A percentile compares a stretch with the other conserved stretches of the same genome.
phyloP scores from a whole-genome alignment of 2,329 filamentous ascomycete genomes.

The Verticillium albo-atrum region DNA sequence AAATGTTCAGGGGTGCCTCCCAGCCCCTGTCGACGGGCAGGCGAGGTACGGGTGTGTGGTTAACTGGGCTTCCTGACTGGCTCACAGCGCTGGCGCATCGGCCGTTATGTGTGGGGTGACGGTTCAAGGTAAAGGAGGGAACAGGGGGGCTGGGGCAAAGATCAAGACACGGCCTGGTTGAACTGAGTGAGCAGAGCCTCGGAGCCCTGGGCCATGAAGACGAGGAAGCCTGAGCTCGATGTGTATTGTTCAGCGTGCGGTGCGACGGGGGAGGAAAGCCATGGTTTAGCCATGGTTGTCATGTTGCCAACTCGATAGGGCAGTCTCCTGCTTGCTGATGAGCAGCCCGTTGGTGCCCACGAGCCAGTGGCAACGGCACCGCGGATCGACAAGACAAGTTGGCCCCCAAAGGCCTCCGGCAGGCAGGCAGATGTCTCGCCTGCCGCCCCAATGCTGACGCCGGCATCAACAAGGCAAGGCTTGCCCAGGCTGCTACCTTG shows the following conservation, averaged over 20 bases:
- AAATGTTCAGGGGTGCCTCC: neutral
- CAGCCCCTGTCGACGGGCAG: neutral
- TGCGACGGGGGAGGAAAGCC: too few species aligned
- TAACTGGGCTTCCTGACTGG: neutral
- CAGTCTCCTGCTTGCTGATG: neutral
- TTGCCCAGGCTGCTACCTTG: too few species aligned
- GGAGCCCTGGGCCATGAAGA: too few species aligned
- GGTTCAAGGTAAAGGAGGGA: neutral
- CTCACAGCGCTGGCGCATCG: neutral
- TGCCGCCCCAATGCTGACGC: neutral
- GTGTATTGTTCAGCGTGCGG: too few species aligned
- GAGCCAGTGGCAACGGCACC: neutral
- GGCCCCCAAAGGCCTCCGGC: neutral
- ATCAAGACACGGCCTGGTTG: too few species aligned
- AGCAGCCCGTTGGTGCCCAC: neutral
- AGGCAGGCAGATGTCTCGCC: neutral
- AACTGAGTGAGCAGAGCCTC: too few species aligned
- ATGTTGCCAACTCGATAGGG: too few species aligned
- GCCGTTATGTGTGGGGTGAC: neutral
- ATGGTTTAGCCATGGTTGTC: too few species aligned
- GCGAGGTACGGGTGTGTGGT: neutral
- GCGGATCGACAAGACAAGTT: neutral
- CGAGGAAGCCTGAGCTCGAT: too few species aligned
- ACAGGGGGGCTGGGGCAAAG: neutral
- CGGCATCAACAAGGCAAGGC: neutral